Conservation (phyloP, 805 yeast species). For the Nakazawaea pomicola region DNA sequence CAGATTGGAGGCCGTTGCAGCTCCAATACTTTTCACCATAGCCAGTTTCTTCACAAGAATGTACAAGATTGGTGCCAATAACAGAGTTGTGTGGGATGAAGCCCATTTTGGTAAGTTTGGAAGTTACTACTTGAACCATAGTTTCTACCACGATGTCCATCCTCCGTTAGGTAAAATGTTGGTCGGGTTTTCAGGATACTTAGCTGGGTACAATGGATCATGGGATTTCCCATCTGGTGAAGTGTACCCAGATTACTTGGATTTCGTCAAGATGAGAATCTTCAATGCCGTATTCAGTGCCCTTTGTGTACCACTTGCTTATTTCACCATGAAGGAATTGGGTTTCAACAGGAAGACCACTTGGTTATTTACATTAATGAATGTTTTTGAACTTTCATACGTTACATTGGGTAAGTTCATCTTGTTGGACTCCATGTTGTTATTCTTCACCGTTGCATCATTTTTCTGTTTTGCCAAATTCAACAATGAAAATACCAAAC, state of each 20-base stretch:
- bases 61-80: constrained; percentile 66
- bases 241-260: constrained; percentile 54
- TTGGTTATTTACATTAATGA: constrained; percentile 79
- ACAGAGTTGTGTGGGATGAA: constrained; percentile 90
- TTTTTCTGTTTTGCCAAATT: constrained; percentile 68
- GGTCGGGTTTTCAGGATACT: constrained; percentile 79
- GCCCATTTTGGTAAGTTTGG: constrained; percentile 96
- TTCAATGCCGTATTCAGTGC: constrained; percentile 85
- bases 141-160: constrained; percentile 93
- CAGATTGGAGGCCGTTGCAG: constrained; percentile 29
- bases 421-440: constrained; percentile 83
- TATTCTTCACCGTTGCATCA: constrained; percentile 85
- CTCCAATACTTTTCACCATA: constrained; percentile 61
- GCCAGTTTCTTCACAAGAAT: constrained; percentile 71
- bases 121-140: constrained; percentile 80
- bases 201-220: constrained; percentile 81
- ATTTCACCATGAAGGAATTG: constrained; percentile 70
- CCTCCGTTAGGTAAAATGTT: constrained; percentile 96
- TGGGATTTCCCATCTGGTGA: constrained; percentile 70
- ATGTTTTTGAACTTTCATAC: constrained; percentile 75
- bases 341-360: constrained; percentile 68
- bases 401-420: constrained; percentile 86
- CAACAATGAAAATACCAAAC: constrained; percentile 51
- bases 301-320: constrained; percentile 81
- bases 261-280: constrained; percentile 79